Conservation (phyloP, 495 filamentous ascomycete genomes). For the Evansstolkia leycettana region DNA sequence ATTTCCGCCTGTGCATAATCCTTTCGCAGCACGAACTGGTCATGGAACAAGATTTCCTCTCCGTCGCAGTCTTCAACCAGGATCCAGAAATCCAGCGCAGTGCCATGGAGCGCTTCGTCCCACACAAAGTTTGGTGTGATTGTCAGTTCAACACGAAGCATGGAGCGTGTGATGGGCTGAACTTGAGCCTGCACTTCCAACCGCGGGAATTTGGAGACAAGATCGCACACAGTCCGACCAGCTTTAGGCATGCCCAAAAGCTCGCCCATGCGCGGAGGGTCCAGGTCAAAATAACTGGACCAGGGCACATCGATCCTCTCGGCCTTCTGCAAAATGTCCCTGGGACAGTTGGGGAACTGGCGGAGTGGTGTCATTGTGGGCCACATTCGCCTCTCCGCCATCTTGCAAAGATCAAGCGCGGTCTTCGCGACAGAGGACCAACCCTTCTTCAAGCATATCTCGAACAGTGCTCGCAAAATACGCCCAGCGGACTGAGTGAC, state of each 20-base stretch:
- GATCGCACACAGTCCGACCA: conserved; percentile 69
- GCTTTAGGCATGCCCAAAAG: conserved; percentile 85
- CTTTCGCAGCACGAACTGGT: conserved; percentile 82
- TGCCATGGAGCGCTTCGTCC: conserved; percentile 82
- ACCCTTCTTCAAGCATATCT: conserved; percentile 90
- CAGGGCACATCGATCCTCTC: conserved; percentile 93
- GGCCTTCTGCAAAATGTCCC: conserved; percentile 80
- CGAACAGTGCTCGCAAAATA: conserved; percentile 90
- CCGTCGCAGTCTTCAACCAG: conserved; percentile 95
- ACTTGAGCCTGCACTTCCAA: conserved; percentile 86
- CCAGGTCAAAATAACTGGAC: conserved; percentile 86
- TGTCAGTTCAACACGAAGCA: conserved; percentile 87
- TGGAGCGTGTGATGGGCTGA: conserved; percentile 87
- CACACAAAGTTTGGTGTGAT: conserved; percentile 94
- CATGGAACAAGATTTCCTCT: conserved; percentile 90
- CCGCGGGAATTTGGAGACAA: conserved; percentile 87
- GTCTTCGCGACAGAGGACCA: conserved; percentile 91
- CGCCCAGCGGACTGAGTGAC: conserved; percentile 96
- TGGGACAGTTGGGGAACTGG: conserved; percentile 72
- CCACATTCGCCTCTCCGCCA: conserved; percentile 99
- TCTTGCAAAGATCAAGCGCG: conserved; percentile 92
- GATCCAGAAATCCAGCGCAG: conserved; percentile 91
- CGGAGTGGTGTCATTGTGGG: conserved; percentile 92
- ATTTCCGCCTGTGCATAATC: conserved; percentile 68
- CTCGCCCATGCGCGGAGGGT: conserved; percentile 95